These are phyloP conservation scores for Neurospora discreta DNA, from an alignment of 495 filamentous ascomycete species.

Conservation along the genomic window DNA sequence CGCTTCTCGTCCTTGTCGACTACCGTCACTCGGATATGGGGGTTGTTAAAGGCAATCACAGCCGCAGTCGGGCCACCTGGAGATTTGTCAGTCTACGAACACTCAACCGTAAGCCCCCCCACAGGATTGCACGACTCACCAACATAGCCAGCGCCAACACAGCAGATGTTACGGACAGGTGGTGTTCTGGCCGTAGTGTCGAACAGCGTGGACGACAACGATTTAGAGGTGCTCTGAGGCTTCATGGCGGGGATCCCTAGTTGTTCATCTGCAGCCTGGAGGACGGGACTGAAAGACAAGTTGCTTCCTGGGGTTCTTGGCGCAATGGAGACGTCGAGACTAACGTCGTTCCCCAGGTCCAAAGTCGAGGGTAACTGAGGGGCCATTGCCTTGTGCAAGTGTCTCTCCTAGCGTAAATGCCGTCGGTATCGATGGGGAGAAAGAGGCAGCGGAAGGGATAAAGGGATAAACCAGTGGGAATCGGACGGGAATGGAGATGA, in stretches of 20 bases:
- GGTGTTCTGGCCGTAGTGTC: conserved; percentile 6
- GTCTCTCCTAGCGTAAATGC: background rate
- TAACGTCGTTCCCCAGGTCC: conserved; percentile 12
- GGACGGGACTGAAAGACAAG: conserved; percentile 31
- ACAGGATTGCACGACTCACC: conserved; percentile 9
- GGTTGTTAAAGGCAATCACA: conserved; percentile 59
- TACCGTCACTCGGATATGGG: conserved; percentile 56
- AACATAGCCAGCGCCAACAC: conserved; percentile 20
- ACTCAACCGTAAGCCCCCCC: background rate
- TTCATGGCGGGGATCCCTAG: conserved; percentile 7
- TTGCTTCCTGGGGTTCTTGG: conserved; percentile 45
- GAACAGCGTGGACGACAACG: conserved; percentile 8
- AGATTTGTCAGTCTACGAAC: background rate
- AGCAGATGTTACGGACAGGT: conserved; percentile 36
- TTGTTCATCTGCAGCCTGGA: conserved; percentile 19
- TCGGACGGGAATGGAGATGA: background rate
- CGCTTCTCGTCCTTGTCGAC: conserved; percentile 53
- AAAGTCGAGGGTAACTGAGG: conserved; percentile 2
- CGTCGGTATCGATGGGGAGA: background rate
- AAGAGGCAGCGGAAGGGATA: background rate
- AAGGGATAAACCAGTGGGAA: background rate
- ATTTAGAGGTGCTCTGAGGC: conserved; percentile 6
- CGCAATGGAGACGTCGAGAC: conserved; percentile 29
- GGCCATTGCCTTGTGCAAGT: background rate
- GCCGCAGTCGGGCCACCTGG: conserved; percentile 64